Percentiles rank a stretch among this genome's conserved stretches.
phyloP scores from a whole-genome alignment of 2,329 filamentous ascomycete species.

The Colletotrichum eremochloae region DNA sequence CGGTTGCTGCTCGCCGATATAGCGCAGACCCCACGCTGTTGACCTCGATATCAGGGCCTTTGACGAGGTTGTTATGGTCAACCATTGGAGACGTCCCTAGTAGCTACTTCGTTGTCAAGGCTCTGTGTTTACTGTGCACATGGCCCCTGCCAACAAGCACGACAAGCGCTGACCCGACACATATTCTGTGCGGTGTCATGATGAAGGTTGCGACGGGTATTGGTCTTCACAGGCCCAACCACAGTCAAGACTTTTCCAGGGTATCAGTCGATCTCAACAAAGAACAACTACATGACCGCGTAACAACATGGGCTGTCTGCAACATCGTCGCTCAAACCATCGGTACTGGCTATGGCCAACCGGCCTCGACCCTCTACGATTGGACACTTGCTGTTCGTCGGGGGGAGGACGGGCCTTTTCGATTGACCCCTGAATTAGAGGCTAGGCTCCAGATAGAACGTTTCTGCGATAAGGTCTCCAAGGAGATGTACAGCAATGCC shows the following conservation, averaged over 20 bases:
- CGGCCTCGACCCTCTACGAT: constrained; percentile 82
- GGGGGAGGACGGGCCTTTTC: constrained; percentile 71
- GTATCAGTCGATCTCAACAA: constrained; percentile 81
- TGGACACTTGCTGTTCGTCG: constrained; percentile 76
- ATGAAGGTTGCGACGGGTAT: constrained; percentile 90
- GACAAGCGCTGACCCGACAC: constrained; percentile 83
- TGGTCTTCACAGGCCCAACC: constrained; percentile 82
- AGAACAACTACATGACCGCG: constrained; percentile 82
- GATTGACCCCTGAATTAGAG: constrained; percentile 73
- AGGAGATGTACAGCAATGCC: constrained; percentile 83
- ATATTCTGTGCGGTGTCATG: constrained; percentile 86
- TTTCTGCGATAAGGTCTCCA: constrained; percentile 82
- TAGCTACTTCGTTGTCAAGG: constrained; percentile 85
- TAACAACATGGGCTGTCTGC: constrained; percentile 86
- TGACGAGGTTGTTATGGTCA: constrained; percentile 81
- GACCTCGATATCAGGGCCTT: constrained; percentile 74
- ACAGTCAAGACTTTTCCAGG: constrained; percentile 86
- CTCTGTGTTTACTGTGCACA: constrained; percentile 82
- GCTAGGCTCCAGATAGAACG: constrained; percentile 78
- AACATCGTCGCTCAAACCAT: constrained; percentile 87
- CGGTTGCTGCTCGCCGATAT: constrained; percentile 81
- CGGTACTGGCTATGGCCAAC: constrained; percentile 87
- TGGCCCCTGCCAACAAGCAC: constrained; percentile 89
- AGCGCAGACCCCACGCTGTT: constrained; percentile 73
- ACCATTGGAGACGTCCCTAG: constrained; percentile 83